phyloP scores from a whole-genome alignment of 2,329 filamentous ascomycete species.

The Aspergillus terreus region DNA sequence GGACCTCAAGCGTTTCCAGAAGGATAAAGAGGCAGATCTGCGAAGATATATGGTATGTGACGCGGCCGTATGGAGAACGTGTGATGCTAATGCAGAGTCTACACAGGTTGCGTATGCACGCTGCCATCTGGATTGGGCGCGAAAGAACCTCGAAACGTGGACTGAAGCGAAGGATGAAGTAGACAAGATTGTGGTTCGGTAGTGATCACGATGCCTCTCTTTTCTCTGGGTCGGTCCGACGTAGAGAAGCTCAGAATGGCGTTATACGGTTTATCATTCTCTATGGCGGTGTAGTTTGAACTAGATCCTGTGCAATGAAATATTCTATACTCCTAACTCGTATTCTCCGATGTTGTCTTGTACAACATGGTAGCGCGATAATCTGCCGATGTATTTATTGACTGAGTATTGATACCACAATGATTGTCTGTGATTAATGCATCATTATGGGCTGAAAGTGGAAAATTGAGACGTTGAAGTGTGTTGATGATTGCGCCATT shows the following conservation, averaged over 20 bases:
- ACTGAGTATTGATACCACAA: no score
- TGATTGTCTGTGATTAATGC: no score
- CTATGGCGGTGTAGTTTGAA: neutral
- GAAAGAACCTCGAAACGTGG: constrained; percentile 87
- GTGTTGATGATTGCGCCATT: no score
- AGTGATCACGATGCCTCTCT: constrained; percentile 2
- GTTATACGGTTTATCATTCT: no score
- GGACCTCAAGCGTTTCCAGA: constrained; percentile 88
- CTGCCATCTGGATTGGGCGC: constrained; percentile 91
- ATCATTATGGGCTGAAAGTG: no score
- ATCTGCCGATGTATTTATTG: no score
- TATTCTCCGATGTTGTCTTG: no score
- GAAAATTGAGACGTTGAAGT: no score
- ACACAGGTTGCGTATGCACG: constrained; percentile 81
- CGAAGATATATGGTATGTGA: constrained; percentile 85
- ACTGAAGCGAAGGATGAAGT: constrained; percentile 85
- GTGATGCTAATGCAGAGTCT: constrained; percentile 6
- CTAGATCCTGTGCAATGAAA: neutral
- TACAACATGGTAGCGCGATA: no score
- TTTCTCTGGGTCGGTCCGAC: neutral
- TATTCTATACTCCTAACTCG: no score
- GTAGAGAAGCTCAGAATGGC: neutral
- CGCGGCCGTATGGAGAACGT: neutral
- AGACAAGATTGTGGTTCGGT: constrained; percentile 67
- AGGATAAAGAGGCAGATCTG: constrained; percentile 92